Evolutionary conservation across 2,329 filamentous ascomycete genomes (phyloP), one percentile per base, ranked within the genome.

Genomic region (Acephala macrosclerotiorum): DNA sequence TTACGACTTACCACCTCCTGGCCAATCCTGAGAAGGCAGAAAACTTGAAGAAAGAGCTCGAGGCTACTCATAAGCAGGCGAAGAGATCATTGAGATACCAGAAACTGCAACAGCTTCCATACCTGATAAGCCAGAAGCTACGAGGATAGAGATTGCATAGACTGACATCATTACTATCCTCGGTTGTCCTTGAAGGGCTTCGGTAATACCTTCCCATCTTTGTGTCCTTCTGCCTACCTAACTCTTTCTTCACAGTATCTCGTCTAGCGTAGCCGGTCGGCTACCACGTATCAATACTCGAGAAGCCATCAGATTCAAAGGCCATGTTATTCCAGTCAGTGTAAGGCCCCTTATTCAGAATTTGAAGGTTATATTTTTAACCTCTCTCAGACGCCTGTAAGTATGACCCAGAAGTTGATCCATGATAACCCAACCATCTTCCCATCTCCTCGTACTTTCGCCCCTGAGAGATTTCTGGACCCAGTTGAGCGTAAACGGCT

Each of bases 101-200:
- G 12, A 59, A 72, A n/a, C 60, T 75, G 9, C 67, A 71, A 18
- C 60, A 71, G 20, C 60, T 74, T 8, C 71, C 68, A 38, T 70
- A 65, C 42, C 56, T 67, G 60, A 66, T 70, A 57, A 5, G 29
- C 58, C 35, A 33, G n/a, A 38, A 0, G 20, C 11, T n/a, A 4
- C 25, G 4, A 18, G 9, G 7, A 14, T 51, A 8, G 4, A 51
- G 12, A 20, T 12, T 9, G 8, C n/a, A 18, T n/a, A 20, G 12
- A 14, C 47, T 40, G 29, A 29, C 56, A 63, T 63, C 47, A 49
- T 60, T 3, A 38, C 68, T 9, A n/a, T 51, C 47, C 47, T 51
- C 47, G n/a, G 65, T 69, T 11, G 38, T 70, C 58, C 40, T 62
- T 29, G 68, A 70, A 65, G 68, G 68, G 14, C 65, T 64, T 55